Conservation (phyloP, 306 rosid genomes). For the Mimosa bimucronata region DNA sequence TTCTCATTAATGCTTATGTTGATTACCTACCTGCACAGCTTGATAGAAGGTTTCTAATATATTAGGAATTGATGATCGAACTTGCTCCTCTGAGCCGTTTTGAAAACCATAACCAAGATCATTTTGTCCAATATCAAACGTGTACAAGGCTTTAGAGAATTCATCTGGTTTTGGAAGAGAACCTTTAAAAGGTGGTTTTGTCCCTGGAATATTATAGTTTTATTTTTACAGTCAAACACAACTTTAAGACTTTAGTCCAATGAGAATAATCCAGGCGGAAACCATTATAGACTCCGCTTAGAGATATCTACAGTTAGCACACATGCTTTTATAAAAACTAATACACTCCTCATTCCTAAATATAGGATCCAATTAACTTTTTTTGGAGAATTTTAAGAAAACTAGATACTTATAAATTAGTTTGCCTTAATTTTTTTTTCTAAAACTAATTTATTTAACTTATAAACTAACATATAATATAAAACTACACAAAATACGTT, state of each 20-base stretch:
- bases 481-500: too few relatives aligned
- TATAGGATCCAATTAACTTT: too few relatives aligned
- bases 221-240: conserved; percentile 19
- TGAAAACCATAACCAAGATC: conserved; percentile 68
- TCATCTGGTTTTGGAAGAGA: conserved; percentile 73
- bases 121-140: conserved; percentile 86
- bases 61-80: conserved; percentile 62
- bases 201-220: conserved; percentile 41
- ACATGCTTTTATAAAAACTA: conserved; percentile 3
- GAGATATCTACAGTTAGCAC: not conserved
- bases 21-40: conserved; percentile 55
- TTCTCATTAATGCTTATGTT: not conserved
- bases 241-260: not conserved
- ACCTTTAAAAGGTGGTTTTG: conserved; percentile 43
- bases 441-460: too few relatives aligned
- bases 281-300: not conserved
- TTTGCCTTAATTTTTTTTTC: too few relatives aligned
- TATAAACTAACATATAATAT: too few relatives aligned
- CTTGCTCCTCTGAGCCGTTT: conserved; percentile 58
- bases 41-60: conserved; percentile 54
- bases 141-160: conserved; percentile 74
- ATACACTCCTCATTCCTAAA: too few relatives aligned
- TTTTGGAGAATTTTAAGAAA: too few relatives aligned
- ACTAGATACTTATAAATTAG: too few relatives aligned
- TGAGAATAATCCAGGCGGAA: not conserved